Conservation (phyloP, 2,329 filamentous ascomycete species). For the Sphaceloma murrayae region DNA sequence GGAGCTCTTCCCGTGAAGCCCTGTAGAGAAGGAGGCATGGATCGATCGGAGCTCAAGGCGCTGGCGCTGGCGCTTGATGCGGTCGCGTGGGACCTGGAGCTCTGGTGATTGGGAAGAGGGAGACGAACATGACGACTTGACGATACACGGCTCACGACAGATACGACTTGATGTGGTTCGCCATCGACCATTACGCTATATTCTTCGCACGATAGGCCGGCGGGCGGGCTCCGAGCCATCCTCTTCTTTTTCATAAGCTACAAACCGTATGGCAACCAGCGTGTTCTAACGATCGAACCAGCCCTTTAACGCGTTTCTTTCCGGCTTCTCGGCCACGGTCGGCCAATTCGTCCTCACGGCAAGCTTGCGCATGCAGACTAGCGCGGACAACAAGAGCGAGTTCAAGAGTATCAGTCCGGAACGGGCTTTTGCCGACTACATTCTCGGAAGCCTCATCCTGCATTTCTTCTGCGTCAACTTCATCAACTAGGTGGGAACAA, state of each 20-base stretch:
- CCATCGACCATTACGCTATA: no score
- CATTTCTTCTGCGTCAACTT: conserved; percentile 99
- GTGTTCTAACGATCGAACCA: no score
- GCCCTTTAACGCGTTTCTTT: conserved; percentile 98
- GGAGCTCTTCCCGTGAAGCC: no score
- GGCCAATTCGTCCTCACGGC: conserved; percentile 96
- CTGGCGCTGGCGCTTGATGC: conserved; percentile 3
- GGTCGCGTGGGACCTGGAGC: conserved; percentile 12
- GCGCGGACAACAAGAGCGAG: conserved; percentile 66
- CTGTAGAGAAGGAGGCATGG: conserved; percentile 6
- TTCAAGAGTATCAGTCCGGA: conserved; percentile 71
- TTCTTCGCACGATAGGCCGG: no score
- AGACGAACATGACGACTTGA: no score
- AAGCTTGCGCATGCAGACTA: conserved; percentile 84
- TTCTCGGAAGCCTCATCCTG: conserved; percentile 87
- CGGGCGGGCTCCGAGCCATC: no score
- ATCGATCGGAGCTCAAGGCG: not conserved
- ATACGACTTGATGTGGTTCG: no score
- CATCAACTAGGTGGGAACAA: conserved; percentile 69
- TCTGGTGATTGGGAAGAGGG: conserved; percentile 1
- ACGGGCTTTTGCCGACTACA: conserved; percentile 90
- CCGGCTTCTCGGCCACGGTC: conserved; percentile 87
- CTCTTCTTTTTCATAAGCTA: not conserved
- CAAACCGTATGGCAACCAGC: not conserved
- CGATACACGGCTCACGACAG: no score